Evolutionary conservation across 495 filamentous ascomycete genomes (phyloP).

Genomic region (Daldinia loculata): DNA sequence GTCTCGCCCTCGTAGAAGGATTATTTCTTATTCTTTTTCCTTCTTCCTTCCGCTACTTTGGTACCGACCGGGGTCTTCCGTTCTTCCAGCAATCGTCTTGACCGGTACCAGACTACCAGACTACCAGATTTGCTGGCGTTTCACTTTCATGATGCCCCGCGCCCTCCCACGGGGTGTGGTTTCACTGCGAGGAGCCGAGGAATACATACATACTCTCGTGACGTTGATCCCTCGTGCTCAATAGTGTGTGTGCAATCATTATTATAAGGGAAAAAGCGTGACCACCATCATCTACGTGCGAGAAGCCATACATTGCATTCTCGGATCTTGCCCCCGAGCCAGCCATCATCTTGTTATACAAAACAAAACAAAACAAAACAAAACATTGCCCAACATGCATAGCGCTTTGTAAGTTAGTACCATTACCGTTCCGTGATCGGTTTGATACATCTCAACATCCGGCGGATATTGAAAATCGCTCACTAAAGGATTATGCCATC

Average conservation of each 20-base stretch:
- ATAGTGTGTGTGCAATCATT: slow-evolving; percentile 4
- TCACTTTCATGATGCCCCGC: slow-evolving; percentile 36
- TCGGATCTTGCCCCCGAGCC: slow-evolving; percentile 19
- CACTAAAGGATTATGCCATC: slow-evolving; percentile 25
- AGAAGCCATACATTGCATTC: not conserved
- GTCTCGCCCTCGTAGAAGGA: slow-evolving; percentile 11
- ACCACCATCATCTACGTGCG: slow-evolving; percentile 11
- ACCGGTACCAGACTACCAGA: slow-evolving; percentile 26
- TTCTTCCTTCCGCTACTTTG: slow-evolving; percentile 21
- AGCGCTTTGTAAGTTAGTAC: slow-evolving; percentile 22
- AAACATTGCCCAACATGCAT: slow-evolving; percentile 15
- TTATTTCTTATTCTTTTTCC: slow-evolving; percentile 17
- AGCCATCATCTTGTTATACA: not conserved
- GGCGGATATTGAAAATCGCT: slow-evolving; percentile 36
- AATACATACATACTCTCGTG: not conserved
- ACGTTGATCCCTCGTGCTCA: slow-evolving; percentile 5
- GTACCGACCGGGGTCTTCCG: slow-evolving; percentile 31
- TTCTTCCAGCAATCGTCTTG: slow-evolving; percentile 13
- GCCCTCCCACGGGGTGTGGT: slow-evolving; percentile 37
- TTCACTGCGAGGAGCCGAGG: slow-evolving; percentile 26
- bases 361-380: not conserved
- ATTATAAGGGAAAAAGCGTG: slow-evolving; percentile 18
- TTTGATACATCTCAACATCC: slow-evolving; percentile 31
- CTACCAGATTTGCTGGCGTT: slow-evolving; percentile 20
- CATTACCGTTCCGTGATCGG: slow-evolving; percentile 26